Evolutionary conservation across 495 filamentous ascomycete species (phyloP).

Genomic region (Aspergillus affinis): DNA sequence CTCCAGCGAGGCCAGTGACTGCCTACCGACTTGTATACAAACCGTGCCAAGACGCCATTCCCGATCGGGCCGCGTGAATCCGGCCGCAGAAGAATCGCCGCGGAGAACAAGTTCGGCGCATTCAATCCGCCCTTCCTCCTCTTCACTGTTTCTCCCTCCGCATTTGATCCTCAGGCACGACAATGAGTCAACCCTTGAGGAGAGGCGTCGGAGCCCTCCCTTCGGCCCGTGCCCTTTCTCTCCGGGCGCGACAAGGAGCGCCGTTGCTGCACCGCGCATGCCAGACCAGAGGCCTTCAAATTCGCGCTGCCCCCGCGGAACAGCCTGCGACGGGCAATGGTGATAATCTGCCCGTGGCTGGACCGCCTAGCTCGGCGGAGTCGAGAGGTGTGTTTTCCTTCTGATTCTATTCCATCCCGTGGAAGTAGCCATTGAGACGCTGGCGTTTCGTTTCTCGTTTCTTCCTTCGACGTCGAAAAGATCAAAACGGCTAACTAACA

Average conservation of each 20-base stretch:
- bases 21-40: neutral
- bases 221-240: slow-evolving; percentile 38
- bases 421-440: neutral
- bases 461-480: neutral
- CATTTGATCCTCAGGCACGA: slow-evolving; percentile 4
- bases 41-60: neutral
- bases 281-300: slow-evolving; percentile 44
- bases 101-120: neutral
- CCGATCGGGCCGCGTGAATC: neutral
- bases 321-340: slow-evolving; percentile 38
- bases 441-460: neutral
- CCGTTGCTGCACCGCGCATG: slow-evolving; percentile 23
- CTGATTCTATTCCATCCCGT: neutral
- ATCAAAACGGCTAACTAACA: slow-evolving; percentile 1
- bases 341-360: slow-evolving; percentile 39
- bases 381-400: slow-evolving; percentile 35
- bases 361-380: slow-evolving; percentile 39
- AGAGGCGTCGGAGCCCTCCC: slow-evolving; percentile 40
- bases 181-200: slow-evolving; percentile 41
- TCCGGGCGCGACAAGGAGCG: slow-evolving; percentile 23
- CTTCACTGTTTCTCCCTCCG: too few relatives aligned
- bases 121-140: neutral
- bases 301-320: slow-evolving; percentile 43
- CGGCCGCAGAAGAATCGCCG: neutral
- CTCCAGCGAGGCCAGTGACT: too few relatives aligned